Conservation (phyloP, 2,329 filamentous ascomycete genomes). For the Aquanectria penicillioides region DNA sequence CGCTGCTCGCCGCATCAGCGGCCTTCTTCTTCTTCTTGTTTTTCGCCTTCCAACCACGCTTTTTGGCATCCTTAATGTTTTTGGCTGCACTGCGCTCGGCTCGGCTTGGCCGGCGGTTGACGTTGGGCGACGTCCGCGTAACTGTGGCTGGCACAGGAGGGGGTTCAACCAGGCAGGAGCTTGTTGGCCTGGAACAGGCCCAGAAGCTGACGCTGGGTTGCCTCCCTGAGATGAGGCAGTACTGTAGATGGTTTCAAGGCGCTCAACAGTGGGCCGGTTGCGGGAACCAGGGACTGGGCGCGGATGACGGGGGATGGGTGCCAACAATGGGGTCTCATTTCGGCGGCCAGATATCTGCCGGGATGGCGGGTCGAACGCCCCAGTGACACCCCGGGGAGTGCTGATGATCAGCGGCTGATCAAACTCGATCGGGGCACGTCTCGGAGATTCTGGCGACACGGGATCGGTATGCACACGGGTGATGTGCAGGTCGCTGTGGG, state of each 20-base stretch:
- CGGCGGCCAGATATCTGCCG: slow-evolving; percentile 46
- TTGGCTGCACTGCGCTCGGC: slow-evolving; percentile 69
- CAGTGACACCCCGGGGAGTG: slow-evolving; percentile 65
- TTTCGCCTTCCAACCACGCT: slow-evolving; percentile 62
- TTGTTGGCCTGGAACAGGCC: slow-evolving; percentile 28
- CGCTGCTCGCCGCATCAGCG: slow-evolving; percentile 54
- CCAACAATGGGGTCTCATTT: slow-evolving; percentile 59
- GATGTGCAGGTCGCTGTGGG: slow-evolving; percentile 37
- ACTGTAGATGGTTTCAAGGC: slow-evolving; percentile 66
- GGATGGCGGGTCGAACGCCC: slow-evolving; percentile 60
- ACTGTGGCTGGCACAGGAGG: slow-evolving; percentile 46
- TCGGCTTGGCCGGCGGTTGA: slow-evolving; percentile 62
- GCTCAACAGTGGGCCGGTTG: slow-evolving; percentile 59
- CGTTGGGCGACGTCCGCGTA: slow-evolving; percentile 52
- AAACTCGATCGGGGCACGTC: slow-evolving; percentile 38
- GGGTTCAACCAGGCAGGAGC: slow-evolving; percentile 50
- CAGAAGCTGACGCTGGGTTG: slow-evolving; percentile 16
- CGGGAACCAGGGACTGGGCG: slow-evolving; percentile 47
- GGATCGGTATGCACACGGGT: slow-evolving; percentile 31
- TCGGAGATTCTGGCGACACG: slow-evolving; percentile 27
- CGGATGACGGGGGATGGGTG: slow-evolving; percentile 63
- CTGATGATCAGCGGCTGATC: slow-evolving; percentile 70
- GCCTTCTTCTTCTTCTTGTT: slow-evolving; percentile 52
- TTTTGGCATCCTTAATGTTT: slow-evolving; percentile 70
- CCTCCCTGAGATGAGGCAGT: slow-evolving; percentile 35